Evolutionary conservation across 495 filamentous ascomycete genomes (phyloP).

Genomic region (Penicillium ucsense): DNA sequence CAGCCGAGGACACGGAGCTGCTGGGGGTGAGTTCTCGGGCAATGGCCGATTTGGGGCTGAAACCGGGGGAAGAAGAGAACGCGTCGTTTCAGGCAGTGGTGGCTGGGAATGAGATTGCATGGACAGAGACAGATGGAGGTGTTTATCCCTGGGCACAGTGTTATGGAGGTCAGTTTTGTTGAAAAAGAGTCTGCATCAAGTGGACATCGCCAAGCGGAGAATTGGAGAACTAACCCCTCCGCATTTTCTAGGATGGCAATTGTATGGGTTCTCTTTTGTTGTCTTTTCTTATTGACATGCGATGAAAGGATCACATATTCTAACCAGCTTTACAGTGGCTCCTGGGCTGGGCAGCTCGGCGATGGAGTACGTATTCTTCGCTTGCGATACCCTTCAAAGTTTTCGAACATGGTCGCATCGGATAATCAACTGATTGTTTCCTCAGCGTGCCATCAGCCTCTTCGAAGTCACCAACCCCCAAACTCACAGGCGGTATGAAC

Average conservation of each 20-base stretch:
- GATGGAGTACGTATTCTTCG: constrained; percentile 49
- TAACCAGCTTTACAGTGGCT: constrained; percentile 35
- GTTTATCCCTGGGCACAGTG: constrained; percentile 98
- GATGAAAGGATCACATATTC: not conserved
- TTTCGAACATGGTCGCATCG: not conserved
- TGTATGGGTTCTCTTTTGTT: constrained; percentile 22
- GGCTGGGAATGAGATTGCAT: constrained; percentile 66
- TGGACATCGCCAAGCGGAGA: too few species aligned
- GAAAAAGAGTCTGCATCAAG: too few species aligned
- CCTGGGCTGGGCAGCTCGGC: constrained; percentile 93
- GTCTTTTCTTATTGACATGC: not conserved
- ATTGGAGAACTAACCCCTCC: not conserved
- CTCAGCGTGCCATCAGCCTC: constrained; percentile 70
- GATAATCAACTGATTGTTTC: not conserved
- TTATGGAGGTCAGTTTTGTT: constrained; percentile 60
- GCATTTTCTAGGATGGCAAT: constrained; percentile 42
- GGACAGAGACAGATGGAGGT: constrained; percentile 48
- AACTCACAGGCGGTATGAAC: constrained; percentile 66
- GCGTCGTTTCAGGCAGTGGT: constrained; percentile 69
- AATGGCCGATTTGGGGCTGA: constrained; percentile 68
- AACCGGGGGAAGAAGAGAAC: constrained; percentile 52
- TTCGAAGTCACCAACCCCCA: constrained; percentile 79
- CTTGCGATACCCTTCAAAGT: not conserved
- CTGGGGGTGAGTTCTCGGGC: constrained; percentile 69
- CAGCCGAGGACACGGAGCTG: constrained; percentile 59